A percentile compares a stretch with the other conserved stretches of the same genome.
Evolutionary conservation across 768 basidiomycete genomes (phyloP).

Genomic region (Goffeauzyma gilvescens): DNA sequence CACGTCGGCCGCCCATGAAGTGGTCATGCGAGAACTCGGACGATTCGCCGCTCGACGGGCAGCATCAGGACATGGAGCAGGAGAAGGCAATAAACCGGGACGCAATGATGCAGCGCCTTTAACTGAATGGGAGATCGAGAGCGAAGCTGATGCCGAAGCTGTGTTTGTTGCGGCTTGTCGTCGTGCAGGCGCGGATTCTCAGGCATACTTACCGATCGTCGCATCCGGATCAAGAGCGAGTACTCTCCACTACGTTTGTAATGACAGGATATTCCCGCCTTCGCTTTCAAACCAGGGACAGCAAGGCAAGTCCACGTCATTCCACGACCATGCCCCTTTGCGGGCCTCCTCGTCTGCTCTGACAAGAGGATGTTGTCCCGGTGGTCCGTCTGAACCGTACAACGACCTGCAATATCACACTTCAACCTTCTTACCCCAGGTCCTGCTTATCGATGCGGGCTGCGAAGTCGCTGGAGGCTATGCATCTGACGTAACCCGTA

Average conservation of each 20-base stretch:
- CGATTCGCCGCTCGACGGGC: constrained; percentile 33
- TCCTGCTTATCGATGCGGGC: constrained; percentile 81
- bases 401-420: constrained; percentile 16
- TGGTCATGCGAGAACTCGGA: constrained; percentile 78
- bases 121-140: constrained; percentile 69
- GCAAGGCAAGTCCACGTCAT: constrained; percentile 8
- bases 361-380: constrained; percentile 25
- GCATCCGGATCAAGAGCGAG: constrained; percentile 71
- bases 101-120: too few species aligned
- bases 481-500: constrained; percentile 43
- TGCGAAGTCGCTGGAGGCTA: constrained; percentile 62
- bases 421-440: constrained; percentile 38
- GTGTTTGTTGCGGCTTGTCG: constrained; percentile 79
- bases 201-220: constrained; percentile 83
- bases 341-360: constrained; percentile 2
- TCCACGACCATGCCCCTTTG: background rate
- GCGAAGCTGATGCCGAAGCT: constrained; percentile 85
- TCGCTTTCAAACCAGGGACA: constrained; percentile 11
- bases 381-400: constrained; percentile 15
- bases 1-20: constrained; percentile 73
- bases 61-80: constrained; percentile 32
- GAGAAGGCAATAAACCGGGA: constrained; percentile 14
- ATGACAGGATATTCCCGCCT: constrained; percentile 42
- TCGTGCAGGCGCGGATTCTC: constrained; percentile 58
- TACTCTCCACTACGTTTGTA: constrained; percentile 77